These are phyloP conservation scores for Pythium aphanidermatum DNA, from an alignment of 352 stramenopile genomes.

Conservation along the genomic window DNA sequence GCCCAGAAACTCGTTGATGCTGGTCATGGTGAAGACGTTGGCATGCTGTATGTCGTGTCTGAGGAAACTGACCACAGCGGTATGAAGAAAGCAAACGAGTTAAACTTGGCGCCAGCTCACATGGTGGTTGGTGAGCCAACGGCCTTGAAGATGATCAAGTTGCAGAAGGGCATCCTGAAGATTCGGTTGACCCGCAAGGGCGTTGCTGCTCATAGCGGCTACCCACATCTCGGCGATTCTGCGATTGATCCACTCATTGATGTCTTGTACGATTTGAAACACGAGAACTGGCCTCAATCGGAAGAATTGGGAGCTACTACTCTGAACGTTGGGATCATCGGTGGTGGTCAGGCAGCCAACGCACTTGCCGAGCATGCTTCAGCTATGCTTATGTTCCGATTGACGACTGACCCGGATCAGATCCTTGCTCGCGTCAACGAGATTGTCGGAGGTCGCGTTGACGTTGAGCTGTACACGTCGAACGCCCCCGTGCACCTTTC, in stretches of 20 bases:
- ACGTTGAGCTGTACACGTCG: conserved; percentile 78
- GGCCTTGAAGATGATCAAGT: conserved; percentile 68
- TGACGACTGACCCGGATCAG: conserved; percentile 64
- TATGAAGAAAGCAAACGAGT: conserved; percentile 85
- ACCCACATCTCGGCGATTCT: conserved; percentile 77
- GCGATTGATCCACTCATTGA: conserved; percentile 83
- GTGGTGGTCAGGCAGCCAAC: conserved; percentile 76
- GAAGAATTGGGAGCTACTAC: conserved; percentile 79
- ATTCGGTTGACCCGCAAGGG: conserved; percentile 66
- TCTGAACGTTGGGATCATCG: conserved; percentile 80
- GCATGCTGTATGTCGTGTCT: conserved; percentile 80
- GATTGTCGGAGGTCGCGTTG: conserved; percentile 52
- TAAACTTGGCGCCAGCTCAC: conserved; percentile 59
- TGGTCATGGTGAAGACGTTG: conserved; percentile 55
- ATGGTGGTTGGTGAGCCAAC: conserved; percentile 84
- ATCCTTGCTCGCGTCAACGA: conserved; percentile 64
- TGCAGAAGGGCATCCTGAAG: conserved; percentile 87
- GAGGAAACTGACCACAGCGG: conserved; percentile 86
- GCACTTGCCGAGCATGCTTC: conserved; percentile 76
- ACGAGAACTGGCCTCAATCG: conserved; percentile 63
- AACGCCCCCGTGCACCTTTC: conserved; percentile 77
- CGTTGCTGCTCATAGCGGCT: conserved; percentile 77
- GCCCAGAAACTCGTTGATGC: conserved; percentile 57
- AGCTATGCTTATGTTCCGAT: conserved; percentile 86
- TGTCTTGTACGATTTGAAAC: conserved; percentile 77